Percentiles rank a stretch among this genome's conserved stretches.
phyloP scores from a whole-genome alignment of 1,139 yeast genomes.

The Zygoascus sp. region DNA sequence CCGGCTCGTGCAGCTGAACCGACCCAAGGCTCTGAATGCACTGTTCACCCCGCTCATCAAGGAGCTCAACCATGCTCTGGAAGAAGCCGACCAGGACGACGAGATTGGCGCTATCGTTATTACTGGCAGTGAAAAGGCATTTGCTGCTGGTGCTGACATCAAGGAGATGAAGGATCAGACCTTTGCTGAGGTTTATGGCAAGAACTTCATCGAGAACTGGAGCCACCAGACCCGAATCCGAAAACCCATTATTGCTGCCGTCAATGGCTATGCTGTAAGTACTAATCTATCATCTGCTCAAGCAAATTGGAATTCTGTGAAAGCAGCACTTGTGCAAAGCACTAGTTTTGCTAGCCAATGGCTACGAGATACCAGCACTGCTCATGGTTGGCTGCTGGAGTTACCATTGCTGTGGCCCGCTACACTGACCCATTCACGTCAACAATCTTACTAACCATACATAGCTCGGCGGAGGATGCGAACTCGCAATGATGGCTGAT shows the following conservation, averaged over 20 bases:
- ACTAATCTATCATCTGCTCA: neutral
- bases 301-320: no score
- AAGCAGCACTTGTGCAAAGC: no score
- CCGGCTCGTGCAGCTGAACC: slow-evolving; percentile 51
- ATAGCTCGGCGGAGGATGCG: slow-evolving; percentile 50
- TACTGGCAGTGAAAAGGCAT: slow-evolving; percentile 45
- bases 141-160: slow-evolving; percentile 55
- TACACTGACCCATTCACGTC: neutral
- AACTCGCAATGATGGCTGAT: slow-evolving; percentile 50
- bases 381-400: neutral
- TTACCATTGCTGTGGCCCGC: neutral
- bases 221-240: slow-evolving; percentile 34
- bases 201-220: slow-evolving; percentile 40
- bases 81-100: slow-evolving; percentile 38
- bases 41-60: slow-evolving; percentile 46
- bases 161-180: slow-evolving; percentile 45
- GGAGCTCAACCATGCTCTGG: slow-evolving; percentile 42
- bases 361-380: neutral
- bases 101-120: slow-evolving; percentile 45
- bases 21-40: slow-evolving; percentile 66
- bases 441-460: slow-evolving; percentile 1
- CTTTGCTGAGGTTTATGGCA: slow-evolving; percentile 37
- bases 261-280: slow-evolving; percentile 43
- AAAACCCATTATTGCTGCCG: slow-evolving; percentile 50
- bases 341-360: no score